These are phyloP conservation scores for Cercophora newfieldiana DNA, from an alignment of 495 filamentous ascomycete species.

Conservation along the genomic window DNA sequence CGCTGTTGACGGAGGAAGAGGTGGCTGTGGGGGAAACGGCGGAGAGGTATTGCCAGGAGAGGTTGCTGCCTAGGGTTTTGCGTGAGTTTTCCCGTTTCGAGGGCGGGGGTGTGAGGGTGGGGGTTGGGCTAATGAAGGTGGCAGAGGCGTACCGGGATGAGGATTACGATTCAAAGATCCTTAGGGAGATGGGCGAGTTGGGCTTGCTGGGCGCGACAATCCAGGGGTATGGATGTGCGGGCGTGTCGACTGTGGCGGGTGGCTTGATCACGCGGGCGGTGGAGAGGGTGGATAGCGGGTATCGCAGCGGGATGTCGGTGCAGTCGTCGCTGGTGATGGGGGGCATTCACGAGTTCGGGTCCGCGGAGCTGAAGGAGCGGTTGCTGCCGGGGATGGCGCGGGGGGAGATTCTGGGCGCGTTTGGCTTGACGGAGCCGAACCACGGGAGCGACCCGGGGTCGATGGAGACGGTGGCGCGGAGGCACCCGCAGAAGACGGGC, in stretches of 20 bases:
- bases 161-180: slow-evolving; percentile 83
- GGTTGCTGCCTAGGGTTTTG: slow-evolving; percentile 78
- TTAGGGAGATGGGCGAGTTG: slow-evolving; percentile 94
- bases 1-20: slow-evolving; percentile 84
- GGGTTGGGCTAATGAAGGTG: slow-evolving; percentile 20
- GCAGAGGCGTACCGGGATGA: slow-evolving; percentile 94
- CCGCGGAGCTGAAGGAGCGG: slow-evolving; percentile 84
- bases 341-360: slow-evolving; percentile 91
- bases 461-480: slow-evolving; percentile 87
- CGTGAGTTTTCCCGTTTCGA: slow-evolving; percentile 60
- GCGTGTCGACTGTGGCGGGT: slow-evolving; percentile 84
- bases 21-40: slow-evolving; percentile 85
- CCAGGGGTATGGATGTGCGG: slow-evolving; percentile 91
- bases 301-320: slow-evolving; percentile 93
- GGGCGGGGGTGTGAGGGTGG: background rate
- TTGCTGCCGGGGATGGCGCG: slow-evolving; percentile 82
- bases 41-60: slow-evolving; percentile 89
- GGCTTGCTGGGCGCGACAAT: slow-evolving; percentile 91
- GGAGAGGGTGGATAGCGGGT: slow-evolving; percentile 93
- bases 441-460: slow-evolving; percentile 95
- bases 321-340: slow-evolving; percentile 96
- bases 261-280: slow-evolving; percentile 95
- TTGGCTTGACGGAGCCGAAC: slow-evolving; percentile 95
- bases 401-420: slow-evolving; percentile 85
- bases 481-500: slow-evolving; percentile 85